Evolutionary conservation across 306 rosid genomes (phyloP), one percentile per base, ranked within the genome.

Genomic region (Quercus suber): DNA sequence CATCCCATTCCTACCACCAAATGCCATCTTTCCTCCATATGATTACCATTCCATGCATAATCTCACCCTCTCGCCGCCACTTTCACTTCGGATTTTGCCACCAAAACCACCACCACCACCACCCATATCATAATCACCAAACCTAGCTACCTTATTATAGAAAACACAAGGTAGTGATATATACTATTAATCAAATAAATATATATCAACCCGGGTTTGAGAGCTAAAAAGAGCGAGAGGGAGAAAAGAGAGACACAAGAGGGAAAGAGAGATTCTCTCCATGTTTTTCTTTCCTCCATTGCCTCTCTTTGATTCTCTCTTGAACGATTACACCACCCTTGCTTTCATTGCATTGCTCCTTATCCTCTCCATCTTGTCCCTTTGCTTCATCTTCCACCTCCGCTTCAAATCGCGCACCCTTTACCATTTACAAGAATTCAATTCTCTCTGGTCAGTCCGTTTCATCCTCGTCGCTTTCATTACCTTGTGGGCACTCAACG

Each of bases 401-500:
- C 84, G 88, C 0, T 61, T 95, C 72, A 95, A 92, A 55, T 91
- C 99, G 0, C 87, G 85, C n/a, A 81, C 89, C 28, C 60, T 89
- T 12, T 77, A 35, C 51, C 89, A 92, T 20, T 59, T 95, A 4
- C 95, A 85, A 9, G 75, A 82, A 49, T 95, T 92, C 85, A 95
- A 92, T 71, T 86, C 92, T 0, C 92, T 92, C 51, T 95, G 99
- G 99, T 83, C 90, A 30, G 97, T 91, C 11, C 87, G 99, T 0
- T 88, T 89, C 81, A 89, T 91, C 52, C 88, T 95, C 15, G 92
- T 95, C 30, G 7, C 86, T 12, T 84, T 88, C 80, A 79, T 94
- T 51, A 73, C 83, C 55, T 33, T 92, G 0, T 95, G 98, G 99
- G 80, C 95, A 23, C 58, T 91, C 31, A 67, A 84, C 15, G 92